phyloP scores from a whole-genome alignment of 805 yeast species.

The Pichia rugopelliculosa region DNA sequence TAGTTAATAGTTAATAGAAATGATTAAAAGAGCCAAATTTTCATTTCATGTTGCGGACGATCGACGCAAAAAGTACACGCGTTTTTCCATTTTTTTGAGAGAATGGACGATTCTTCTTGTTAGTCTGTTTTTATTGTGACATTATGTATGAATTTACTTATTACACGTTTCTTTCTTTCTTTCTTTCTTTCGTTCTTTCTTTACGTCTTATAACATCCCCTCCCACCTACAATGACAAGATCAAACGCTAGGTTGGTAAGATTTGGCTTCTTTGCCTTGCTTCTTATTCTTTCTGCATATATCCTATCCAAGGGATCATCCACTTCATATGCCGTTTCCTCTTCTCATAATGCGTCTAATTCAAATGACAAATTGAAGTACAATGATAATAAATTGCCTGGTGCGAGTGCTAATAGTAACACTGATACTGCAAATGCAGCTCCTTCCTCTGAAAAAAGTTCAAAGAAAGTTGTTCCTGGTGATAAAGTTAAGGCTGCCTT shows the following conservation, averaged over 20 bases:
- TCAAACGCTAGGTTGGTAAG: conserved; percentile 42
- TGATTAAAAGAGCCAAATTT: too few relatives aligned
- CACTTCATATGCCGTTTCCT: conserved; percentile 20
- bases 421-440: conserved; percentile 11
- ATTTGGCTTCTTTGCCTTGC: conserved; percentile 40
- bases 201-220: background rate
- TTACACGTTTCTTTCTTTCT: background rate
- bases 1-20: too few relatives aligned
- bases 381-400: background rate
- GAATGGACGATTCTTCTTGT: too few relatives aligned
- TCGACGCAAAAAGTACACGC: too few relatives aligned
- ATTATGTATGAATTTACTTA: too few relatives aligned
- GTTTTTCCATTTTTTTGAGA: too few relatives aligned
- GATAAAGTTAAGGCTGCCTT: conserved; percentile 66
- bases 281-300: conserved; percentile 40
- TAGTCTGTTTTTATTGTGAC: too few relatives aligned
- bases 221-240: conserved; percentile 31
- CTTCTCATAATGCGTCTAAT: background rate
- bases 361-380: background rate
- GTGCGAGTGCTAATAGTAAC: background rate
- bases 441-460: background rate
- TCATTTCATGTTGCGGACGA: too few relatives aligned
- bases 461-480: conserved; percentile 10
- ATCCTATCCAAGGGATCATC: conserved; percentile 42
- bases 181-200: background rate